Conservation (phyloP, 345 rosid species). For the Eucalyptus pumila region DNA sequence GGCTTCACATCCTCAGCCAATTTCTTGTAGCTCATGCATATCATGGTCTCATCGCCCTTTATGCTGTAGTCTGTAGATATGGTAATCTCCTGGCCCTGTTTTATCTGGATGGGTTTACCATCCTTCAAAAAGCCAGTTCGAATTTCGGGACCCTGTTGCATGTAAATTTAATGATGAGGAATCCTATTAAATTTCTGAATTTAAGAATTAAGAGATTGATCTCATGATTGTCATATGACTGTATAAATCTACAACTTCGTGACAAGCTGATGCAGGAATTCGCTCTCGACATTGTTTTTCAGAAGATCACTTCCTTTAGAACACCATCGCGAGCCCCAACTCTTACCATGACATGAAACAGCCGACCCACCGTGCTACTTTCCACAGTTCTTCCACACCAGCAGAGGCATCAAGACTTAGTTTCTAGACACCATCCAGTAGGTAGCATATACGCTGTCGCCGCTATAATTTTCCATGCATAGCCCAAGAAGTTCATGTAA, state of each 20-base stretch:
- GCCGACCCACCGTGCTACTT: background rate
- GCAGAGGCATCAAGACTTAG: background rate
- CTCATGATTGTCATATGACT: background rate
- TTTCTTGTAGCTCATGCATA: conserved; percentile 94
- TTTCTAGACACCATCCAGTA: background rate
- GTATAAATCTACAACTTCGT: background rate
- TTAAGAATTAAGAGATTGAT: background rate
- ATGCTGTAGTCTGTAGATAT: conserved; percentile 67
- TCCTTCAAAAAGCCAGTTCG: conserved; percentile 72
- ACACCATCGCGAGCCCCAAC: background rate
- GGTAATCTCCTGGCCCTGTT: conserved; percentile 76
- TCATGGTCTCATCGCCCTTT: conserved; percentile 62
- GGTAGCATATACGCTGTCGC: background rate
- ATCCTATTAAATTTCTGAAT: background rate
- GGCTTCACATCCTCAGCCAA: conserved; percentile 77
- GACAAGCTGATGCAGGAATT: background rate
- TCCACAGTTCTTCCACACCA: background rate
- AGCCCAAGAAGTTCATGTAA: background rate
- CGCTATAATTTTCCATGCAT: background rate
- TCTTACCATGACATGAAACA: background rate
- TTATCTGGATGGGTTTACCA: conserved; percentile 55
- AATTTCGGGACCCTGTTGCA: conserved; percentile 66
- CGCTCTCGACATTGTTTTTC: background rate
- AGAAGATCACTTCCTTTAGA: background rate
- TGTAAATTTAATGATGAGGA: background rate